Evolutionary conservation across 2,329 filamentous ascomycete species (phyloP).

Genomic region (Penicillium hordei): DNA sequence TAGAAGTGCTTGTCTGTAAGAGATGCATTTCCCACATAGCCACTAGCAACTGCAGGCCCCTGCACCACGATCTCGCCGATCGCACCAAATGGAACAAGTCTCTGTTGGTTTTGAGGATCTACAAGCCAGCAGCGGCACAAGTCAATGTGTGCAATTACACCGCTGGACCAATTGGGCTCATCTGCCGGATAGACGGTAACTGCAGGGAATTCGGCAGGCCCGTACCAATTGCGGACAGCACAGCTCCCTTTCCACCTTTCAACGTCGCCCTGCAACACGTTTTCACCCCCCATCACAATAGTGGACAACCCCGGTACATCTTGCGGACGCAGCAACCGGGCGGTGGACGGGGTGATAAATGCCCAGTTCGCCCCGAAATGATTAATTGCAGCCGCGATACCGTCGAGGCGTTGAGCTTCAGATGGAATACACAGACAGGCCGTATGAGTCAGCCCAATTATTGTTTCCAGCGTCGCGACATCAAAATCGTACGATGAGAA

Average conservation of each 20-base stretch:
- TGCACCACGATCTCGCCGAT: neutral
- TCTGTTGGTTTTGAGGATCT: neutral
- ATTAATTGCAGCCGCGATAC: neutral
- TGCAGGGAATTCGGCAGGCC: neutral
- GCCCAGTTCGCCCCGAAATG: neutral
- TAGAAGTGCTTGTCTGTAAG: neutral
- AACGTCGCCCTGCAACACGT: neutral
- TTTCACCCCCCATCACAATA: neutral
- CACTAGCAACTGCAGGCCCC: neutral
- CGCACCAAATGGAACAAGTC: neutral
- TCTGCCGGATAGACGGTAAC: neutral
- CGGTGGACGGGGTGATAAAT: neutral
- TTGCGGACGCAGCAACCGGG: neutral
- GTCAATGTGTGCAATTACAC: neutral
- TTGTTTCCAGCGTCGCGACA: neutral
- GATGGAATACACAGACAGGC: constrained; percentile 1
- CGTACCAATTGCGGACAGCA: neutral
- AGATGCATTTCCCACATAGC: neutral
- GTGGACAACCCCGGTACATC: neutral
- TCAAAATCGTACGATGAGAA: constrained; percentile 1
- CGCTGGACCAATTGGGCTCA: neutral
- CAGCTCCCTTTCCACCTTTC: neutral
- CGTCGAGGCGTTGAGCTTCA: neutral
- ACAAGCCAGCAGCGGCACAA: neutral
- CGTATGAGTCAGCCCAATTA: neutral